Conservation (phyloP, 441 rosid species). For the Jatropha podagrica region DNA sequence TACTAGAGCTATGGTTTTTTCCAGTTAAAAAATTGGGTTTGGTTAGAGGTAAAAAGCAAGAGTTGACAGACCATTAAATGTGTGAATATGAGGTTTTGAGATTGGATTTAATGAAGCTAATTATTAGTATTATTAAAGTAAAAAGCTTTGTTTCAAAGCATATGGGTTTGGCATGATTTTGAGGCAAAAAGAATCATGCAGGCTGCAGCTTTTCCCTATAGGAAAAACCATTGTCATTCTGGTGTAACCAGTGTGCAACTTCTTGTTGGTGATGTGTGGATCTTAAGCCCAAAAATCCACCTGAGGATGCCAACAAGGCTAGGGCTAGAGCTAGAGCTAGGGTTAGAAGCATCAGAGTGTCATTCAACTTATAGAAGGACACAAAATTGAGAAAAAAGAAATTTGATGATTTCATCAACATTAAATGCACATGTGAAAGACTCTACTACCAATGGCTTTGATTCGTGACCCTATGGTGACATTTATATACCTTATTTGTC, state of each 20-base stretch:
- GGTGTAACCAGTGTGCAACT: slow-evolving; percentile 26
- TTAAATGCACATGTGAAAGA: no score
- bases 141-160: slow-evolving; percentile 23
- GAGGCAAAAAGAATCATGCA: slow-evolving; percentile 43
- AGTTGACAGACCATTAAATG: slow-evolving; percentile 2
- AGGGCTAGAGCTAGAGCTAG: background rate
- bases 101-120: background rate
- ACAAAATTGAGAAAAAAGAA: no score
- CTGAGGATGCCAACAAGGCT: background rate
- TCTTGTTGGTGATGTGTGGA: slow-evolving; percentile 3
- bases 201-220: slow-evolving; percentile 32
- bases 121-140: slow-evolving; percentile 12
- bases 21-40: background rate
- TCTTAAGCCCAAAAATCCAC: slow-evolving; percentile 14
- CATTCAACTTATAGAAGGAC: no score
- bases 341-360: no score
- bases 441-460: no score
- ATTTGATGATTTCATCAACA: no score
- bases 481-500: no score
- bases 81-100: background rate
- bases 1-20: background rate
- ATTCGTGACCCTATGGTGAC: no score
- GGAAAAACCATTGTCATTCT: slow-evolving; percentile 10
- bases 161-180: slow-evolving; percentile 29
- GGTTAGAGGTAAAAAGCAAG: background rate